Conservation (phyloP, 2,329 filamentous ascomycete genomes). For the Claviceps pazoutovae region DNA sequence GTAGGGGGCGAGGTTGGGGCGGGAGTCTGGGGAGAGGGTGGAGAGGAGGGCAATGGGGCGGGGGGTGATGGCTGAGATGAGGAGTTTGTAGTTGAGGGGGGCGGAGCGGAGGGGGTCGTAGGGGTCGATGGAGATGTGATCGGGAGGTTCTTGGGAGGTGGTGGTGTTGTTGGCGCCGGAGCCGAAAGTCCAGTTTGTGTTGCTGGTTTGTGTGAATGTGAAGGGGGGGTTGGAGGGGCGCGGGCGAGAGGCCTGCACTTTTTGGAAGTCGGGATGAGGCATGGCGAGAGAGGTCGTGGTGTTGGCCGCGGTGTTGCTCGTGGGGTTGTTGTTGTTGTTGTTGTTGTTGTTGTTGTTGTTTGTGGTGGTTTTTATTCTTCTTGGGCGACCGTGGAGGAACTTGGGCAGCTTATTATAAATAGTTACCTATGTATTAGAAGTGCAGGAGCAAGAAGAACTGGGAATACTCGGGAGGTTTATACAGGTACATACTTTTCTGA, state of each 20-base stretch:
- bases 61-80: slow-evolving; percentile 72
- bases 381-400: no score
- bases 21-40: slow-evolving; percentile 44
- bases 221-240: slow-evolving; percentile 40
- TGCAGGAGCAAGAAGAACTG: no score
- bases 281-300: slow-evolving; percentile 32
- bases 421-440: no score
- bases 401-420: no score
- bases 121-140: slow-evolving; percentile 69
- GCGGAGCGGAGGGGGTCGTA: slow-evolving; percentile 54
- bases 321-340: neutral
- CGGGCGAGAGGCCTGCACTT: slow-evolving; percentile 51
- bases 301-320: slow-evolving; percentile 17
- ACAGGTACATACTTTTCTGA: no score
- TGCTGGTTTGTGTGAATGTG: slow-evolving; percentile 47
- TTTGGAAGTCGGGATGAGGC: slow-evolving; percentile 62
- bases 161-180: slow-evolving; percentile 43
- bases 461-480: no score
- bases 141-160: neutral
- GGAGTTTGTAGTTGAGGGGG: slow-evolving; percentile 75
- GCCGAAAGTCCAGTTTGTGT: slow-evolving; percentile 52
- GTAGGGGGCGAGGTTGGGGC: slow-evolving; percentile 69
- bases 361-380: neutral
- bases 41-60: slow-evolving; percentile 61
- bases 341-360: neutral